These are phyloP conservation scores for Iris macrosiphon DNA, from an alignment of 106 monocot species.

Conservation along the genomic window DNA sequence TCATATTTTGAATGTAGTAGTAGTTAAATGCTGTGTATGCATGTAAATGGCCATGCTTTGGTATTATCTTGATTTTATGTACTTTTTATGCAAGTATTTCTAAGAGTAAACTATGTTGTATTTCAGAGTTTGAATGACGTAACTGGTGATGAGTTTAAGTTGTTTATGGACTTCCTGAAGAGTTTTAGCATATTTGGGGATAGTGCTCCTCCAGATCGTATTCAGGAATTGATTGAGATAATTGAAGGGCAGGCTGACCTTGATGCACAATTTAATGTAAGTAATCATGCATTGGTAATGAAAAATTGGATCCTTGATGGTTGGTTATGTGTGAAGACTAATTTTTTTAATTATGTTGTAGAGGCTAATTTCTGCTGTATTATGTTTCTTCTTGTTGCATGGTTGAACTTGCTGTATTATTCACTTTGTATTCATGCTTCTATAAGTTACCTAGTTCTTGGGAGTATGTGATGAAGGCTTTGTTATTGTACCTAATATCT, in stretches of 20 bases:
- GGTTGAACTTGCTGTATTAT: too few species aligned
- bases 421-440: too few species aligned
- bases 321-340: too few species aligned
- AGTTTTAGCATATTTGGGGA: conserved; percentile 84
- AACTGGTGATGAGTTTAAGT: conserved; percentile 84
- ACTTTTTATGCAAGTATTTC: not conserved
- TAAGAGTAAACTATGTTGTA: not conserved
- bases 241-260: conserved; percentile 95
- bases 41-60: not conserved
- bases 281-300: not conserved
- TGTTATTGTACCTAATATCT: too few species aligned
- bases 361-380: too few species aligned
- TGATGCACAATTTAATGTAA: conserved; percentile 86
- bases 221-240: conserved; percentile 86
- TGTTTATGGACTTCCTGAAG: conserved; percentile 88
- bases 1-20: not conserved
- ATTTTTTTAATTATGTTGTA: too few species aligned
- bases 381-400: too few species aligned
- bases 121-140: conserved; percentile 89
- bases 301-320: too few species aligned
- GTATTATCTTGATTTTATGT: not conserved
- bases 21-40: not conserved
- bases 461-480: too few species aligned
- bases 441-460: too few species aligned
- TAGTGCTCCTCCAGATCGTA: conserved; percentile 52